Percentiles rank a stretch among this genome's conserved stretches.
Conservation (phyloP, 202 grass and related monocot genomes). For the Setaria italica region DNA sequence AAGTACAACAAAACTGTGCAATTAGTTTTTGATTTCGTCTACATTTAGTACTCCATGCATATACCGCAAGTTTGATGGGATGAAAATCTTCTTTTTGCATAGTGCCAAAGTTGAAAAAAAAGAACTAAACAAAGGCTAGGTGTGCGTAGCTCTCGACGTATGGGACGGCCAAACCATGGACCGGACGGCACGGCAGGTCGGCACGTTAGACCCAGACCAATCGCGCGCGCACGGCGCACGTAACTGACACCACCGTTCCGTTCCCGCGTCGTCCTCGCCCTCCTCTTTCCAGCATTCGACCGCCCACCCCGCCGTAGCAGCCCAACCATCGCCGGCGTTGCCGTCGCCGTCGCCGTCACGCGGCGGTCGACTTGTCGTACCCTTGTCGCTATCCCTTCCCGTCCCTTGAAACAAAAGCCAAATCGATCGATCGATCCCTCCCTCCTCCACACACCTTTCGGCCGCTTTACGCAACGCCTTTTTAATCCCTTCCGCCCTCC, state of each 20-base stretch:
- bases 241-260: background rate
- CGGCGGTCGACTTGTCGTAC: slow-evolving; percentile 4
- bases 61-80: no score
- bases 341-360: background rate
- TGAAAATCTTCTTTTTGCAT: no score
- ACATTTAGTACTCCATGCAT: no score
- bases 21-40: no score
- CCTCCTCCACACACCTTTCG: slow-evolving; percentile 30
- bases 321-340: background rate
- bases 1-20: no score
- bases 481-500: slow-evolving; percentile 42
- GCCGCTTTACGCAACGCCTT: slow-evolving; percentile 32
- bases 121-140: no score
- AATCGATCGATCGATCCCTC: no score
- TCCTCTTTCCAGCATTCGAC: background rate
- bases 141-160: background rate
- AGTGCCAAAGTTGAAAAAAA: no score
- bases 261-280: background rate
- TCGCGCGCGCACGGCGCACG: background rate
- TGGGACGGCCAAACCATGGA: background rate
- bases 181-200: background rate
- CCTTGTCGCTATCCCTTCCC: slow-evolving; percentile 46
- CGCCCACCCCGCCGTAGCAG: background rate
- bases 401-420: no score
- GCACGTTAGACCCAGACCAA: background rate